Percentiles rank a stretch among this genome's conserved stretches.
Conservation (phyloP, 2,329 filamentous ascomycete genomes). For the Epichloe hybrida region DNA sequence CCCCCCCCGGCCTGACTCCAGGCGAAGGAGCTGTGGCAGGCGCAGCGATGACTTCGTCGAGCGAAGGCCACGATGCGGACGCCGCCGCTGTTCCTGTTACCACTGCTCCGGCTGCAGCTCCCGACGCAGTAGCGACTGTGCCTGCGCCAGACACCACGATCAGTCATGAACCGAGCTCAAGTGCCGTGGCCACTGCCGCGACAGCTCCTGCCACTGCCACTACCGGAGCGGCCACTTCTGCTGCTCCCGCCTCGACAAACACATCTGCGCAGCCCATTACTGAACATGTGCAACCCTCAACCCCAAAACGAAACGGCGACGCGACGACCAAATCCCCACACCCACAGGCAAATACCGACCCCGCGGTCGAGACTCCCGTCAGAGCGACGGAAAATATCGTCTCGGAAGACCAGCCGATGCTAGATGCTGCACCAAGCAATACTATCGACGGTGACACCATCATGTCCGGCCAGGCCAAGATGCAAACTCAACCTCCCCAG, state of each 20-base stretch:
- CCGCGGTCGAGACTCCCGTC: neutral
- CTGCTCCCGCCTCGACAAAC: neutral
- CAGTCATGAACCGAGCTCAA: neutral
- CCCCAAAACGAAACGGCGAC: slow-evolving; percentile 2
- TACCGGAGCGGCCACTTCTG: neutral
- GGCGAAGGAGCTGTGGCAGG: slow-evolving; percentile 43
- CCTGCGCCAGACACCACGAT: neutral
- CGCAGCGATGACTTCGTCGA: slow-evolving; percentile 50
- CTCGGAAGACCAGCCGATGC: slow-evolving; percentile 8
- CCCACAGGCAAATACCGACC: neutral
- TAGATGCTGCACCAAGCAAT: slow-evolving; percentile 7
- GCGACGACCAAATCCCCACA: neutral
- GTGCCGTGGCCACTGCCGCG: neutral
- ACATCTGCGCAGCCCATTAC: neutral
- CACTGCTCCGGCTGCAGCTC: slow-evolving; percentile 5
- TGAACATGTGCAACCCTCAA: slow-evolving; percentile 5
- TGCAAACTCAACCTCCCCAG: slow-evolving; percentile 3
- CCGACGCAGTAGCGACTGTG: slow-evolving; percentile 3
- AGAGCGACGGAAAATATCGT: neutral
- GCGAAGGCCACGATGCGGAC: slow-evolving; percentile 21
- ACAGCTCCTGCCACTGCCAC: neutral
- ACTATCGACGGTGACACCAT: neutral
- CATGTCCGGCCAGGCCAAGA: slow-evolving; percentile 3
- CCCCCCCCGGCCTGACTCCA: slow-evolving; percentile 7
- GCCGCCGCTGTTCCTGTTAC: slow-evolving; percentile 3